These are phyloP conservation scores for Paraurostyla sp. DNA, from an alignment of 73 alveolate species.

Conservation along the genomic window DNA sequence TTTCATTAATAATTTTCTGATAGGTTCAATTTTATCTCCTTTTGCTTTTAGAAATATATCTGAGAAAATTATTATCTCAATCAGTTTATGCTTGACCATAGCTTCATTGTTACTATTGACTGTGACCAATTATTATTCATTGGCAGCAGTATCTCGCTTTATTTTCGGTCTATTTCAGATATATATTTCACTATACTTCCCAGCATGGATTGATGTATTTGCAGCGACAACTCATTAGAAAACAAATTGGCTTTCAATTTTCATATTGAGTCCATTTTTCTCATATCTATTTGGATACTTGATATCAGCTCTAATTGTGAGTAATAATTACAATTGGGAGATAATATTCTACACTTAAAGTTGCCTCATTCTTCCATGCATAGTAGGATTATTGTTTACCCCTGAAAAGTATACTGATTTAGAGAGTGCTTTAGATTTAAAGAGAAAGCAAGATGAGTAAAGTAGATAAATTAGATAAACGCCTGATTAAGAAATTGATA, in stretches of 20 bases:
- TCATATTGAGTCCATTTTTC: background rate
- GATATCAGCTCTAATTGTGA: background rate
- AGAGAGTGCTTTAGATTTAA: background rate
- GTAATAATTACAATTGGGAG: background rate
- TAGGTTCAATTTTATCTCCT: slow-evolving; percentile 4
- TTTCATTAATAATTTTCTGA: background rate
- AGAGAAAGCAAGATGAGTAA: background rate
- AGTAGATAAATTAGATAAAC: background rate
- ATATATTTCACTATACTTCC: background rate
- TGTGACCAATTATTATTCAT: background rate
- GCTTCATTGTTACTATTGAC: background rate
- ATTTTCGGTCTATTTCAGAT: background rate
- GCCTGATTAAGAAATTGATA: background rate
- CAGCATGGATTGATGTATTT: slow-evolving; percentile 44
- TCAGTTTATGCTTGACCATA: background rate
- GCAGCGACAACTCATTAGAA: background rate
- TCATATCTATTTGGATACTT: slow-evolving; percentile 1
- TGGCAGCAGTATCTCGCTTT: background rate
- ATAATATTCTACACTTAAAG: background rate
- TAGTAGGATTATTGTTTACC: slow-evolving; percentile 14
- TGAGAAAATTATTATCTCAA: background rate
- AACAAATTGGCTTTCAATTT: slow-evolving; percentile 8
- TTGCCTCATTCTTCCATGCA: slow-evolving; percentile 1
- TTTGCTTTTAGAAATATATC: background rate
- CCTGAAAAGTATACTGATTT: slow-evolving; percentile 39